Percentiles rank a stretch among this genome's conserved stretches.
phyloP scores from a whole-genome alignment of 345 rosid species.

The Boechera stricta region DNA sequence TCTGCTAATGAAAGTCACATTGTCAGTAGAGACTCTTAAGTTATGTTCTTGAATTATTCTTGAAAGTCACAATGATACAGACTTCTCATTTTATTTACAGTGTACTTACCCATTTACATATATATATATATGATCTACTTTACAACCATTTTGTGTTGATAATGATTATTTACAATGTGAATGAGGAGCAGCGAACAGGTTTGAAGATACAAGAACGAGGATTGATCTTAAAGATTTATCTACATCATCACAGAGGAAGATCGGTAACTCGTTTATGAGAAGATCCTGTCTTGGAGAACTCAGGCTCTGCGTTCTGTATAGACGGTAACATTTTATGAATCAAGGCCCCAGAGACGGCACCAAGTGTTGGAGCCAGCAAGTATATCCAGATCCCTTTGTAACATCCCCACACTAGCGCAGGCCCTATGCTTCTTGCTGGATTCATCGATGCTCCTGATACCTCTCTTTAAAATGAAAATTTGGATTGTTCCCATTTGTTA shows the following conservation, averaged over 20 bases:
- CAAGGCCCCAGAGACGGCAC: conserved; percentile 60
- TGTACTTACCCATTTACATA: neutral
- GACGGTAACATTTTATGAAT: conserved; percentile 52
- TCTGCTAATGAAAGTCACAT: neutral
- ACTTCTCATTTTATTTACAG: neutral
- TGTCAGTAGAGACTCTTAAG: neutral
- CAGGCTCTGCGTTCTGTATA: conserved; percentile 62
- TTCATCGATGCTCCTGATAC: conserved; percentile 82
- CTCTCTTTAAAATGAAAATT: conserved; percentile 44
- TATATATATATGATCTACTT: neutral
- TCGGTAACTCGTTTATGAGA: conserved; percentile 46
- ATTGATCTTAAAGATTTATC: neutral
- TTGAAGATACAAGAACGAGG: conserved; percentile 4
- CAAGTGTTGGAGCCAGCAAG: conserved; percentile 53
- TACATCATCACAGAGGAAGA: conserved; percentile 40
- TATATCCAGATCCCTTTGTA: conserved; percentile 58
- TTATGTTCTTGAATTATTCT: conserved; percentile 1
- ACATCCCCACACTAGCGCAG: conserved; percentile 54
- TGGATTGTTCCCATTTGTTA: conserved; percentile 10
- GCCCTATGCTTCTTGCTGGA: conserved; percentile 73
- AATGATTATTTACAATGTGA: conserved; percentile 7
- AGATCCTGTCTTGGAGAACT: conserved; percentile 57
- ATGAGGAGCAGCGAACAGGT: neutral
- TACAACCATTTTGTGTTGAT: conserved; percentile 18
- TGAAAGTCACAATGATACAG: neutral